Conservation (phyloP, 2,329 filamentous ascomycete species). For the Chaetothyriales sp. region DNA sequence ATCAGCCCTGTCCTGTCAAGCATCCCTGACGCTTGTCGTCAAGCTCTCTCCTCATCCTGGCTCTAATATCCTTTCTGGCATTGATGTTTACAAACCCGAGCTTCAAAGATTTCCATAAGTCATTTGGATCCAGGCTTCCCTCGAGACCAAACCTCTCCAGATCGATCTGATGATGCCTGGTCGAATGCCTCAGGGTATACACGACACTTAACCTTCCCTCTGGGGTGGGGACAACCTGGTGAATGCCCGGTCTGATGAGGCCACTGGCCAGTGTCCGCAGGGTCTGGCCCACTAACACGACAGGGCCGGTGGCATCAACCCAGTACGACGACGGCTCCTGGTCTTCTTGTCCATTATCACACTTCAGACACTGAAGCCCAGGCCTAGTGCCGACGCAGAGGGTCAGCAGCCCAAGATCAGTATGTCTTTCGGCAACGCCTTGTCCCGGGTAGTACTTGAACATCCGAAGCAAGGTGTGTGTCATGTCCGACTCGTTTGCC, state of each 20-base stretch:
- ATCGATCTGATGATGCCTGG: slow-evolving; percentile 15
- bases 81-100: slow-evolving; percentile 20
- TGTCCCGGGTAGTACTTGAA: slow-evolving; percentile 17
- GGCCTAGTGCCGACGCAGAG: slow-evolving; percentile 17
- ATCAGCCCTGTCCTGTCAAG: neutral
- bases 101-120: slow-evolving; percentile 14
- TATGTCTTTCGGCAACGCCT: slow-evolving; percentile 17
- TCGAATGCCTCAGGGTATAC: slow-evolving; percentile 17
- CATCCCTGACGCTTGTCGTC: slow-evolving; percentile 20
- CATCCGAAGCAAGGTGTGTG: slow-evolving; percentile 16
- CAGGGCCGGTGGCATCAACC: slow-evolving; percentile 4
- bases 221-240: slow-evolving; percentile 17
- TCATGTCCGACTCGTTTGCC: slow-evolving; percentile 6
- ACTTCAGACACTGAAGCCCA: slow-evolving; percentile 17
- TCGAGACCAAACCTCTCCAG: slow-evolving; percentile 15
- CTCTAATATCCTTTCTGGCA: slow-evolving; percentile 25
- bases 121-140: slow-evolving; percentile 9
- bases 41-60: slow-evolving; percentile 29
- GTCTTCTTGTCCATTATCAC: neutral
- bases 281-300: slow-evolving; percentile 16
- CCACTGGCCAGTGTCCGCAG: slow-evolving; percentile 13
- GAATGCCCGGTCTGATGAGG: slow-evolving; percentile 14
- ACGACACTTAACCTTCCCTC: slow-evolving; percentile 18
- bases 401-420: slow-evolving; percentile 19
- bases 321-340: slow-evolving; percentile 1